A percentile compares a stretch with the other conserved stretches of the same genome.
These are phyloP conservation scores for Onygenales sp. DNA, from an alignment of 2,329 filamentous ascomycete genomes.

Conservation along the genomic window DNA sequence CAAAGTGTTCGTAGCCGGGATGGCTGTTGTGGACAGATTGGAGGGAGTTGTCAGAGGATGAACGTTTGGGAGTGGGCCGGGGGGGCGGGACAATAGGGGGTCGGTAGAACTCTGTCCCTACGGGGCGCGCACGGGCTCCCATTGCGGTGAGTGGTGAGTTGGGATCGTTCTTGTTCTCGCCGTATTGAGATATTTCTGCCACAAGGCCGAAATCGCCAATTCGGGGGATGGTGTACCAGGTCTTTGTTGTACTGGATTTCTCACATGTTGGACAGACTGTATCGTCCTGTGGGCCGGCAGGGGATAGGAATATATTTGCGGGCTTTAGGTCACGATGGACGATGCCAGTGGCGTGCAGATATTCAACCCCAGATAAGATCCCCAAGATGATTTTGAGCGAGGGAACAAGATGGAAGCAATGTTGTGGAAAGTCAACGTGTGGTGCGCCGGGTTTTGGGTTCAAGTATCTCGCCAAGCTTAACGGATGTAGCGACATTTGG, in stretches of 20 bases:
- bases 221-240: conserved; percentile 43
- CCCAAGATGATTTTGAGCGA: conserved; percentile 49
- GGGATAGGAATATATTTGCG: conserved; percentile 56
- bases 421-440: conserved; percentile 26
- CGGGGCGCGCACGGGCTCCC: conserved; percentile 28
- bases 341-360: conserved; percentile 52
- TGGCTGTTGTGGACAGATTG: conserved; percentile 7
- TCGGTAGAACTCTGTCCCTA: conserved; percentile 55
- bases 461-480: conserved; percentile 52
- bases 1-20: not conserved
- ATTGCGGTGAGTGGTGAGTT: conserved; percentile 12
- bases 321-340: conserved; percentile 61
- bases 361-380: conserved; percentile 54
- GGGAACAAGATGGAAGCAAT: conserved; percentile 54
- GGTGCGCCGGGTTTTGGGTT: conserved; percentile 24
- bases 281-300: conserved; percentile 38
- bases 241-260: conserved; percentile 10
- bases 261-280: conserved; percentile 39
- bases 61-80: not conserved
- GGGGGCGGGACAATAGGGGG: conserved; percentile 30
- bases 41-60: not conserved
- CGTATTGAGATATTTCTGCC: conserved; percentile 40
- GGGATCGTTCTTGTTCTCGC: conserved; percentile 17
- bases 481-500: conserved; percentile 58
- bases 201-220: conserved; percentile 63